Base-by-base conservation (phyloP, 441 rosid species). In the Biscutella laevigata region DNA sequence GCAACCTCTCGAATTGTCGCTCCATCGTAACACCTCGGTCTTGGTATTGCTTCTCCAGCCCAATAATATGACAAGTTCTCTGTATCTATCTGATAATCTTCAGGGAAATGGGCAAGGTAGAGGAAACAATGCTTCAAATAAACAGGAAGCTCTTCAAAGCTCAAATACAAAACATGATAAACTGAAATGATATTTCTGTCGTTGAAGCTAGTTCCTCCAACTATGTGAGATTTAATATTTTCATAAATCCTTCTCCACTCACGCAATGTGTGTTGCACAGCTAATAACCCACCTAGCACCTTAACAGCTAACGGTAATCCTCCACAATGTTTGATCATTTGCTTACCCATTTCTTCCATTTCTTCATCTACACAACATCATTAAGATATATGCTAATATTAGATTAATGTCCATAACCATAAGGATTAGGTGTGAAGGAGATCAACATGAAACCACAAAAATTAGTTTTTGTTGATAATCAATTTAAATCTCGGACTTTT, bases 101-200 rank as follows among this genome's bases (percentile, higher is more conserved):
- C 66, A 2, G 66, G 75, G 10, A 62, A 70, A 6, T 66, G 65
- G 0, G 64, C 53, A 0, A 73, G 30, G 36, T 70, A 63, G 47
- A 69, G 65, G 42, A 67, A 74, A 32, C 70, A 66, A 0, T 63
- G 61, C 39, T 50, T 69, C 32, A 73, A 30, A 39, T 63, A 25
- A 2, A 26, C 12, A 2, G 70, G 72, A 29, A 74, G 4, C 35
- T 56, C 73, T 37, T 62, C 55, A 20, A 27, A 54, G 27, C 68
- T 62, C 6, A 53, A 0, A 38, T 4, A 24, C 13, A 64, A 3
- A 5, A 64, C 39, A 5, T 46, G 42, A 11, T 13, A 28, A 0
- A 54, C 57, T 0, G 52, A 47, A 48, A 2, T 40, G 6, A 3
- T 2, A 6, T 46, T 15, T 5, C 0, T 29, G 0, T 30, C 41